phyloP scores from a whole-genome alignment of 805 yeast species.

The Kodamaea kaohsiungensis region DNA sequence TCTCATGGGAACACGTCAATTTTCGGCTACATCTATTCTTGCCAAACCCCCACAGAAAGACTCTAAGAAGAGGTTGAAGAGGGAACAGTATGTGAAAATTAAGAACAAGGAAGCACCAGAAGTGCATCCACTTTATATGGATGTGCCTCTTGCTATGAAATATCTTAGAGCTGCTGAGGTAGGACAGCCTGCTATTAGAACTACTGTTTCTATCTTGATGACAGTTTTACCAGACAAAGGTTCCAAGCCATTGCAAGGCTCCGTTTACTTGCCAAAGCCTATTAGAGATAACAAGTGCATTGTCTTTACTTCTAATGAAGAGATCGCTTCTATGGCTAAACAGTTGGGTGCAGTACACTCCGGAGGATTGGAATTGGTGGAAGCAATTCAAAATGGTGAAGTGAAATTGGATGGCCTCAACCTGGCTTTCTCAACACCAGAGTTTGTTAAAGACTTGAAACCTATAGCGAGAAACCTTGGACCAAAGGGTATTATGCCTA shows the following conservation, averaged over 20 bases:
- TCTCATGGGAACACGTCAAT: conserved; percentile 6
- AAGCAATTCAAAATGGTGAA: conserved; percentile 53
- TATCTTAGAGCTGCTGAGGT: conserved; percentile 88
- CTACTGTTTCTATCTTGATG: conserved; percentile 63
- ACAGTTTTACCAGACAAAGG: conserved; percentile 75
- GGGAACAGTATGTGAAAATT: conserved; percentile 23
- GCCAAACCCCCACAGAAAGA: conserved; percentile 16
- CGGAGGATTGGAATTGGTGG: conserved; percentile 74
- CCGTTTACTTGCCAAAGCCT: conserved; percentile 70
- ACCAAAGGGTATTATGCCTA: conserved; percentile 88
- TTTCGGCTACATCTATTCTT: conserved; percentile 2
- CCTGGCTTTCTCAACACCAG: conserved; percentile 84
- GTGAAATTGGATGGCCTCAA: conserved; percentile 57
- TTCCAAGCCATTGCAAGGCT: conserved; percentile 71
- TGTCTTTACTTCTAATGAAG: conserved; percentile 65
- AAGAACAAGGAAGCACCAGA: conserved; percentile 31
- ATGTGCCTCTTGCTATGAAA: conserved; percentile 68
- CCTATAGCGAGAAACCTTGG: conserved; percentile 81
- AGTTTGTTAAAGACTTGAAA: conserved; percentile 61
- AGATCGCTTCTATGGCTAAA: conserved; percentile 52
- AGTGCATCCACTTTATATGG: conserved; percentile 66
- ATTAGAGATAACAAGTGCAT: conserved; percentile 63
- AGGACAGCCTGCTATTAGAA: conserved; percentile 72
- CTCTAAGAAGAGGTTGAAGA: conserved; percentile 23
- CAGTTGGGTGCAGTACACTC: conserved; percentile 60